Evolutionary conservation across 768 basidiomycete genomes (phyloP), one percentile per base, ranked within the genome.

Genomic region (Tephrocybe sp.): DNA sequence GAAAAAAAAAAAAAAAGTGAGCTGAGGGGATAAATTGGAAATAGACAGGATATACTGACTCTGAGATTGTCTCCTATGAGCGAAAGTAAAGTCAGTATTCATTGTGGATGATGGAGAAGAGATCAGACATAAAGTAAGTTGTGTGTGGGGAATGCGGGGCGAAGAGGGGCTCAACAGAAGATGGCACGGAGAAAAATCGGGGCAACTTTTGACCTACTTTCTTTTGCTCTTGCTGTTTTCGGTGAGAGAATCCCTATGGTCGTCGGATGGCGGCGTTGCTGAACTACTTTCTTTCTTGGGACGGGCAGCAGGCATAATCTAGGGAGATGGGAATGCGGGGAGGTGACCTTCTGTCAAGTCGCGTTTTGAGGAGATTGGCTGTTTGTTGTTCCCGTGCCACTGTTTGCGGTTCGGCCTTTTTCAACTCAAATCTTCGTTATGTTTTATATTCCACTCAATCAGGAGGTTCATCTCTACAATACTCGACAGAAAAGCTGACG

Each of bases 181-280:
- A 65, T 51, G 67, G 63, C 60, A 62, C 80, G 83, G 82, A 72
- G 73, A 80, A 84, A 79, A 58, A 49, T 80, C 82, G 77, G 75
- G 63, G 39, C 68, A 75, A 72, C 65, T 62, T 53, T 50, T 52
- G 38, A 81, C 86, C 69, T 72, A 88, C 86, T 88, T 89, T 82
- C 85, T 79, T 76, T 87, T 88, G 72, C 75, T 78, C 73, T 83
- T 87, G 74, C 76, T 81, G 70, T 79, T 84, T 77, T 85, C 83
- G 79, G 80, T 65, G 66, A 69, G 62, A 59, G 71, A 65, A 67
- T 80, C 79, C 73, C 79, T 79, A 65, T 69, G 65, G 66, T 83
- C 84, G 75, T 85, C 84, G 61, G 84, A 84, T 68, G 82, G 77
- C 56, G 80, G 79, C 60, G 82, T 78, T 69, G 78, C 72, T 60